Conservation (phyloP, 441 rosid species). For the Erysimum pusillum region DNA sequence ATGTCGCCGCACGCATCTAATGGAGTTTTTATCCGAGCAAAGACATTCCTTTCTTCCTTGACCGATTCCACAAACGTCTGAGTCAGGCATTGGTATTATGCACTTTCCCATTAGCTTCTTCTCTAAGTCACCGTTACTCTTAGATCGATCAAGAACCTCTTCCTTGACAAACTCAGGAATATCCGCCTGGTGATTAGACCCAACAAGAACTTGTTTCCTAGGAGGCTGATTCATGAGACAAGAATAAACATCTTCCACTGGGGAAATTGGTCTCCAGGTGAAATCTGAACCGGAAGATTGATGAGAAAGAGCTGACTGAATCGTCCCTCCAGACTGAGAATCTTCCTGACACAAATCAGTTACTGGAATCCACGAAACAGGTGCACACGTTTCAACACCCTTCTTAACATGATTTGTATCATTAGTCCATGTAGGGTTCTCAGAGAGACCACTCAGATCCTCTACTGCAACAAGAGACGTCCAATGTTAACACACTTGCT, state of each 20-base stretch:
- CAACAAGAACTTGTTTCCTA: constrained; percentile 55
- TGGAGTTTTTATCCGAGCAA: constrained; percentile 55
- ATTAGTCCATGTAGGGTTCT: no score
- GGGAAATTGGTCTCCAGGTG: constrained; percentile 46
- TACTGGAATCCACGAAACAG: constrained; percentile 3
- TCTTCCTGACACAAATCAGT: constrained; percentile 52
- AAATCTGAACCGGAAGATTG: constrained; percentile 50
- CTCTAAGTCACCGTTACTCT: constrained; percentile 51
- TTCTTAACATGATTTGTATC: constrained; percentile 44
- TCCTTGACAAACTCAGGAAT: constrained; percentile 51
- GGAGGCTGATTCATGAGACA: constrained; percentile 54
- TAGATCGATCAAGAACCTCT: constrained; percentile 41
- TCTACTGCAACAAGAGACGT: constrained; percentile 48
- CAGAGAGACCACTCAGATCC: constrained; percentile 42
- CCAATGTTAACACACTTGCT: constrained; percentile 21
- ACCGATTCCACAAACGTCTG: constrained; percentile 43
- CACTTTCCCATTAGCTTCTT: constrained; percentile 51
- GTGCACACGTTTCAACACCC: constrained; percentile 45
- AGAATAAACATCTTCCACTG: constrained; percentile 50
- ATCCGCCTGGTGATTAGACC: constrained; percentile 62
- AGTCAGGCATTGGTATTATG: constrained; percentile 53
- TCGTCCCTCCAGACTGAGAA: constrained; percentile 35
- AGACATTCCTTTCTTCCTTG: constrained; percentile 59
- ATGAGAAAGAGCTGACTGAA: constrained; percentile 45
- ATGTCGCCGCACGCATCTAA: constrained; percentile 61